A percentile compares a stretch with the other conserved stretches of the same genome.
These are phyloP conservation scores for Colletotrichum simmondsii DNA, from an alignment of 2,329 filamentous ascomycete genomes.

Conservation along the genomic window DNA sequence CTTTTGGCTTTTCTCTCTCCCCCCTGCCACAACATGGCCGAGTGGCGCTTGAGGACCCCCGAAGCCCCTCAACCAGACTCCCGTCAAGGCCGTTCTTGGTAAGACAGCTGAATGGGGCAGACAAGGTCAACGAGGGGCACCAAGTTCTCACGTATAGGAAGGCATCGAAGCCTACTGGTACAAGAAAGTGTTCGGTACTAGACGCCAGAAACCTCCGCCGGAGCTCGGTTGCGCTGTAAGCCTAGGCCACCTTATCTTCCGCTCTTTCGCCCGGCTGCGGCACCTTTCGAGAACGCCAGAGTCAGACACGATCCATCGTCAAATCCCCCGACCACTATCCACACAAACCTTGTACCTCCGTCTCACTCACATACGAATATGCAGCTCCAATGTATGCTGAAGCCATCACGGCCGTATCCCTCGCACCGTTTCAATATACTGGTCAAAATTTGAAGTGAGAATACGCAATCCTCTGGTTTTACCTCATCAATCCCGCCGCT, in stretches of 20 bases:
- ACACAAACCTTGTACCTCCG: not conserved
- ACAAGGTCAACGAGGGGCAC: not conserved
- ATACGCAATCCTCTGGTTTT: not conserved
- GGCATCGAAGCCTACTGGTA: not conserved
- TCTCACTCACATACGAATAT: not conserved
- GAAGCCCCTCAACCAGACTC: not conserved
- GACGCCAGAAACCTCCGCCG: not conserved
- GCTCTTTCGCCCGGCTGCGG: not conserved
- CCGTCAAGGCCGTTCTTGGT: not conserved
- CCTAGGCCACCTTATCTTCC: not conserved
- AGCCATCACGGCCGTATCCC: not conserved
- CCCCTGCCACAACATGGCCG: not conserved
- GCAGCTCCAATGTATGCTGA: conserved; percentile 14
- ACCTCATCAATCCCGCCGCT: not conserved
- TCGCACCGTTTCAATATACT: not conserved
- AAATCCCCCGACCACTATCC: conserved; percentile 1
- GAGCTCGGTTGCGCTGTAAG: not conserved
- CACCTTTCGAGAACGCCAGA: conserved; percentile 12
- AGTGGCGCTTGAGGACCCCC: not conserved
- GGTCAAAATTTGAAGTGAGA: not conserved
- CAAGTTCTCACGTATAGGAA: not conserved
- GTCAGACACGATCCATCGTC: conserved; percentile 5
- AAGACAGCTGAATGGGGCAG: not conserved
- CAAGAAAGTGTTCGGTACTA: no score
- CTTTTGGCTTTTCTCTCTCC: no score